Percentiles rank a stretch among this genome's conserved stretches.
Evolutionary conservation across 306 rosid species (phyloP).

Genomic region (Prunus campanulata): DNA sequence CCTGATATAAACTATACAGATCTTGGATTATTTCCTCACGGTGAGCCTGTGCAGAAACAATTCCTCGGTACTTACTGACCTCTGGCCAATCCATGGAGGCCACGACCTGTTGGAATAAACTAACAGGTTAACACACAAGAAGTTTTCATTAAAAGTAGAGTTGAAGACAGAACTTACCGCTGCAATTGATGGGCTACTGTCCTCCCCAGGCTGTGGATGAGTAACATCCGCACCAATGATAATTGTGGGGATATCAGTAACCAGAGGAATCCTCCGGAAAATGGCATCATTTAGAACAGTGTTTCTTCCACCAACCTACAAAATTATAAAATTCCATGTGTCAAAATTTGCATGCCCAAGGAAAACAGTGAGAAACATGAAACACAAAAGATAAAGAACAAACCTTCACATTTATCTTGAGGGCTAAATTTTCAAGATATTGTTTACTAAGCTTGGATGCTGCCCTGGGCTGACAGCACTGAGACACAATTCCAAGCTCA

Average conservation of each 20-base stretch:
- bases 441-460: conserved; percentile 31
- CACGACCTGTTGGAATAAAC: conserved; percentile 53
- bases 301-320: conserved; percentile 76
- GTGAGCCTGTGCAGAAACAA: conserved; percentile 64
- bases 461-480: conserved; percentile 59
- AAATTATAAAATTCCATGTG: neutral
- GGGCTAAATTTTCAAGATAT: conserved; percentile 72
- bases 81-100: conserved; percentile 96
- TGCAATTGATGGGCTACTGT: conserved; percentile 71
- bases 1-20: conserved; percentile 29
- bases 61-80: conserved; percentile 55
- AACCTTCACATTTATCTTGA: conserved; percentile 88
- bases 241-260: conserved; percentile 61
- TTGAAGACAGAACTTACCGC: conserved; percentile 46
- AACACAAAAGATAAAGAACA: neutral
- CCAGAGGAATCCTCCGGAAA: conserved; percentile 36
- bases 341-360: neutral
- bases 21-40: conserved; percentile 73
- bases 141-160: neutral
- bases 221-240: conserved; percentile 86
- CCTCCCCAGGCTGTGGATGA: conserved; percentile 79
- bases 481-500: conserved; percentile 76
- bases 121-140: neutral
- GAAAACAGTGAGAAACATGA: neutral
- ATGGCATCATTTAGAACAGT: conserved; percentile 58